These are phyloP conservation scores for Aurantiochytrium sp. DNA, from an alignment of 108 stramenopile species.

Conservation along the genomic window DNA sequence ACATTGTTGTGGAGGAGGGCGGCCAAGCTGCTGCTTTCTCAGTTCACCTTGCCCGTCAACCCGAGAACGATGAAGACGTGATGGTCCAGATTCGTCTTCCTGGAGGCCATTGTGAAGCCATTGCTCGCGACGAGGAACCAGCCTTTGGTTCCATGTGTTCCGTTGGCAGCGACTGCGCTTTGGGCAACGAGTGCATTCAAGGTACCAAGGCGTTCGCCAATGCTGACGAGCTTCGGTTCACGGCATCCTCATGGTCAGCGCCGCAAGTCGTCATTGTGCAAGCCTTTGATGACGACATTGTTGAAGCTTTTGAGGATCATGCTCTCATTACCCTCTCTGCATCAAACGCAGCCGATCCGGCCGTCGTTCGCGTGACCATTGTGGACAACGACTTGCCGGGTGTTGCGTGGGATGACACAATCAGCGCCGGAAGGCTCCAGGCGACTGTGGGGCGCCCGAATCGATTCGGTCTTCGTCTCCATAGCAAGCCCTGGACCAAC, in stretches of 20 bases:
- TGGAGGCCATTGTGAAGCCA: not conserved
- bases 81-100: not conserved
- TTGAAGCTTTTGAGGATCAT: not conserved
- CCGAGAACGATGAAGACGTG: not conserved
- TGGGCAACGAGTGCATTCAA: not conserved
- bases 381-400: not conserved
- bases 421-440: not conserved
- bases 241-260: not conserved
- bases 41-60: not conserved
- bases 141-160: not conserved
- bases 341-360: not conserved
- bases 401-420: not conserved
- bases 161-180: not conserved
- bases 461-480: not conserved
- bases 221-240: not conserved
- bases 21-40: not conserved
- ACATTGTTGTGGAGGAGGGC: not conserved
- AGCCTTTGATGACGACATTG: conserved; percentile 2
- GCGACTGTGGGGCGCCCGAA: not conserved
- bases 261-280: not conserved
- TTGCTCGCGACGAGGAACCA: not conserved
- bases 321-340: not conserved
- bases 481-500: not conserved
- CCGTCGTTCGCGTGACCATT: not conserved
- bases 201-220: not conserved